Evolutionary conservation across 805 yeast genomes (phyloP), one percentile per base, ranked within the genome.

Genomic region (Debaryomyces maramus): DNA sequence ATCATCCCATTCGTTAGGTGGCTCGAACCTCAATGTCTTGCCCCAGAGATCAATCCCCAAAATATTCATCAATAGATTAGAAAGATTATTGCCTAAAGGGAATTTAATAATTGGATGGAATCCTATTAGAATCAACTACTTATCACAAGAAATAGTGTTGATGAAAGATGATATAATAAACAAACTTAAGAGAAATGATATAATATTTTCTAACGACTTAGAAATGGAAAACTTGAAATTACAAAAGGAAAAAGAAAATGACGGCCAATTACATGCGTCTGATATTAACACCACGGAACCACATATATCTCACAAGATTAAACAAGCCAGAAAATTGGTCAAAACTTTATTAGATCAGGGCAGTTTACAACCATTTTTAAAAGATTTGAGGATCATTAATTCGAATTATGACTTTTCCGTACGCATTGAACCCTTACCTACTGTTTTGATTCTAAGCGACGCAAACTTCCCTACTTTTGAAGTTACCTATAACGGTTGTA

Each of bases 301-400:
- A 6, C 63, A 58, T 36, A 46, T 70, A 22, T 46, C 81, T 0
- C 58, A 77, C 4, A 78, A 77, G 36, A 59, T 77, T 3, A 63
- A 65, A 30, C 85, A 83, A 56, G 78, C 88, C 0, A 72, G 88
- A 46, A 83, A 83, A 52, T 61, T 89, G 2, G 87, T 85, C 13
- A 83, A 85, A 47, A 89, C 97, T 0, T 45, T 93, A 0, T 61
- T 93, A 9, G 96, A 88, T 54, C 99, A 93, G 62, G 93, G 93
- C 0, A 85, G 80, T 54, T 59, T 93, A 33, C 85, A 93, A 22
- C 99, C 99, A 9, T 88, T 90, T 54, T 65, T 80, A 2, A 61
- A 69, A 14, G 61, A 70, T 16, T 63, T 78, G 19, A 75, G 87
- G 44, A 85, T 95, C 0, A 70, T 87, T 1, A 66, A 78, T 15